Base-by-base conservation (phyloP, 2,329 filamentous ascomycete species). In the Aureobasidium sp. region DNA sequence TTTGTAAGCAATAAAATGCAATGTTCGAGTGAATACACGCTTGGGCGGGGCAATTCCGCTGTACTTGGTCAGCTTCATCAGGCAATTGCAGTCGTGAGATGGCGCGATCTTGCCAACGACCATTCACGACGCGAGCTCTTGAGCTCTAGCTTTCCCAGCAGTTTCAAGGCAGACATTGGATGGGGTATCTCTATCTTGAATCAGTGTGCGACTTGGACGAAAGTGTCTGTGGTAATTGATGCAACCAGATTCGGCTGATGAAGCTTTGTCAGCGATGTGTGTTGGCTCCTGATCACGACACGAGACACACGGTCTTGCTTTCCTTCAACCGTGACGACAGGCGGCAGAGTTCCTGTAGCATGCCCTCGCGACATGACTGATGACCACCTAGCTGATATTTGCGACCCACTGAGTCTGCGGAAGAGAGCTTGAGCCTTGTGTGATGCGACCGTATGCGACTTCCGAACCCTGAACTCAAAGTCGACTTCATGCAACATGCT, bases 51-150 rank as follows among this genome's bases (percentile, higher is more conserved):
- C 4, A 20, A 2, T 55, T 55, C 51, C 51, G 51, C 51, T 43
- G 36, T 3, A 43, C n/a, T 55, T 43, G 24, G 51, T 55, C 36
- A 55, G 37, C 51, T 55, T 55, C 51, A 32, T 55, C 15, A 53
- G 29, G 37, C 51, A 20, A 32, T 32, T 29, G 37, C 36, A 20
- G 15, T 20, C 37, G 29, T 13, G 7, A 43, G 17, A 32, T 55
- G 51, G 51, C 17, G 51, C 51, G 29, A 55, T 55, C 24, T 13
- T 12, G 37, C 20, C 15, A 12, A 20, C 13, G 1, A 17, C 24
- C 37, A 27, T 29, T 1, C 26, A 32, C 12, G 7, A 20, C 15
- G 3, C 8, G 17, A 29, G 26, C 4, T 6, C 15, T 9, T 5
- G 5, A n/a, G 17, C 47, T 50, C 5, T 20, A 10, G 20, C 6